phyloP scores from a whole-genome alignment of 495 filamentous ascomycete species.

The Neurospora cerealis region DNA sequence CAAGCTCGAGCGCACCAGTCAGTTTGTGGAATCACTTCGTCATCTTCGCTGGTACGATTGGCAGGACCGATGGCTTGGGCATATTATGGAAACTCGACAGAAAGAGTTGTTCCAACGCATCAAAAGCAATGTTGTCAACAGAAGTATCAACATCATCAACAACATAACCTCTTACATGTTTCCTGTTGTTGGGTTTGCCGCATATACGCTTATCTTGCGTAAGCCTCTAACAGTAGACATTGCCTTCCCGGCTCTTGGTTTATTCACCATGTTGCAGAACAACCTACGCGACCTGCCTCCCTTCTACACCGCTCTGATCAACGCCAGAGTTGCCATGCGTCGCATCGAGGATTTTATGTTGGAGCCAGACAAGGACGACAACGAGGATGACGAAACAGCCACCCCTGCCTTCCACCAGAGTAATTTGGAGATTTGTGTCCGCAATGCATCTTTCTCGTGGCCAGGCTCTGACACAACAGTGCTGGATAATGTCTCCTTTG shows the following conservation, averaged over 20 bases:
- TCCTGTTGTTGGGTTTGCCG: slow-evolving; percentile 68
- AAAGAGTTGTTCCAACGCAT: slow-evolving; percentile 57
- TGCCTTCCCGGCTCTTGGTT: slow-evolving; percentile 70
- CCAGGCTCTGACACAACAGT: slow-evolving; percentile 53
- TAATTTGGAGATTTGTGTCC: slow-evolving; percentile 37
- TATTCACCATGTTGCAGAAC: slow-evolving; percentile 62
- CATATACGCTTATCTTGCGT: slow-evolving; percentile 60
- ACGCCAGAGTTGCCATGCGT: slow-evolving; percentile 64
- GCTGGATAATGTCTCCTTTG: slow-evolving; percentile 50
- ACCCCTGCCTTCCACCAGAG: not conserved
- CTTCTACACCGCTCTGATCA: slow-evolving; percentile 60
- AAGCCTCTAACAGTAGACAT: slow-evolving; percentile 60
- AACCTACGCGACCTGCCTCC: slow-evolving; percentile 60
- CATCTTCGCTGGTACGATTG: slow-evolving; percentile 82
- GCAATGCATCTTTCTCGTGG: slow-evolving; percentile 66
- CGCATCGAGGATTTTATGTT: slow-evolving; percentile 76
- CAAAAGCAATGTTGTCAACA: slow-evolving; percentile 50
- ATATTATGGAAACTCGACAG: slow-evolving; percentile 60
- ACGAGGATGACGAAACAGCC: slow-evolving; percentile 21
- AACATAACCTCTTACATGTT: slow-evolving; percentile 57
- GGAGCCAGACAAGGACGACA: slow-evolving; percentile 62
- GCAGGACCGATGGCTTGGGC: slow-evolving; percentile 67
- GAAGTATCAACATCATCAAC: slow-evolving; percentile 52
- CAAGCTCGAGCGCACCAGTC: slow-evolving; percentile 62
- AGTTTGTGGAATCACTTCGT: slow-evolving; percentile 77